A percentile compares a stretch with the other conserved stretches of the same genome.
Evolutionary conservation across 306 rosid species (phyloP).

Genomic region (Vachellia collinsii): DNA sequence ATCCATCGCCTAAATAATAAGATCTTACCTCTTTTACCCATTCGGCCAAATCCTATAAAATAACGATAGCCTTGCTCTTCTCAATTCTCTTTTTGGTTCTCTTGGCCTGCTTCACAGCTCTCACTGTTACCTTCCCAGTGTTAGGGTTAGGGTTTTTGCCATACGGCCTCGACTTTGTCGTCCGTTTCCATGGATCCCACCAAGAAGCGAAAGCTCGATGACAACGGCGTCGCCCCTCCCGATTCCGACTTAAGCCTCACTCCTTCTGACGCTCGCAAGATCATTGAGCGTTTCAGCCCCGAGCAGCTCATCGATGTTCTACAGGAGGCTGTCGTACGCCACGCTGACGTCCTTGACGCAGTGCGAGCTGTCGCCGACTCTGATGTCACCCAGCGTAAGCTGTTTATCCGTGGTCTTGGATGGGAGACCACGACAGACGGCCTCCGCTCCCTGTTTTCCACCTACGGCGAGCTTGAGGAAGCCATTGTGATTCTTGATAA

Average conservation of each 20-base stretch:
- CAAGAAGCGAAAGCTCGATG: slow-evolving; percentile 90
- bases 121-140: background rate
- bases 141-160: slow-evolving; percentile 5
- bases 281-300: slow-evolving; percentile 73
- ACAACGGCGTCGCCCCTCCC: slow-evolving; percentile 58
- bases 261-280: slow-evolving; percentile 71
- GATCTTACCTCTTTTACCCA: rapidly evolving
- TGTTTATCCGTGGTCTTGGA: slow-evolving; percentile 93
- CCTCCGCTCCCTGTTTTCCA: slow-evolving; percentile 80
- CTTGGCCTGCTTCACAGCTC: background rate
- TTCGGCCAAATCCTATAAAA: background rate
- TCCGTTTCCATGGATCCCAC: slow-evolving; percentile 58
- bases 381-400: slow-evolving; percentile 86
- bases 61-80: background rate
- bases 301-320: slow-evolving; percentile 81
- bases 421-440: slow-evolving; percentile 96
- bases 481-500: slow-evolving; percentile 90
- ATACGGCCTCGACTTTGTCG: background rate
- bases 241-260: slow-evolving; percentile 50
- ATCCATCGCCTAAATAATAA: background rate
- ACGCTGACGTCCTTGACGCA: slow-evolving; percentile 76
- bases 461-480: slow-evolving; percentile 93
- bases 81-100: background rate
- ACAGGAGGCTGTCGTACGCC: slow-evolving; percentile 71
- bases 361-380: slow-evolving; percentile 72